Percentiles rank a stretch among this genome's conserved stretches.
phyloP scores from a whole-genome alignment of 2,329 filamentous ascomycete genomes.

The Fusarium sp. region DNA sequence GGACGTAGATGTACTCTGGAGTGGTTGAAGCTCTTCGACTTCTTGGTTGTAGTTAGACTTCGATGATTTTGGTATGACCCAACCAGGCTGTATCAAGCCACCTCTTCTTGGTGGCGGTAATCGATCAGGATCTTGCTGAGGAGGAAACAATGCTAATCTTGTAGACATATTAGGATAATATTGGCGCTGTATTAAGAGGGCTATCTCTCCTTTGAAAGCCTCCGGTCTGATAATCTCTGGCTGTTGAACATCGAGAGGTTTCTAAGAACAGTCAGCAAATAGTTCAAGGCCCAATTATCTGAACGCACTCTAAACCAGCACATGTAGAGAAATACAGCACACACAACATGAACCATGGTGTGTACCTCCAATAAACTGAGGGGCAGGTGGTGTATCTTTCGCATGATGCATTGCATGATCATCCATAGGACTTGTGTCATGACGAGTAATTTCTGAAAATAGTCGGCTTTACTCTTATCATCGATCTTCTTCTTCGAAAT shows the following conservation, averaged over 20 bases:
- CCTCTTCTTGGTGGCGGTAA: neutral
- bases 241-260: conserved; percentile 26
- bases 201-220: neutral
- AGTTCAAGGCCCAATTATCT: rapidly evolving
- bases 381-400: conserved; percentile 48
- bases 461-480: conserved; percentile 54
- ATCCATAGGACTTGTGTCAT: conserved; percentile 55
- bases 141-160: conserved; percentile 1
- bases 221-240: neutral
- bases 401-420: conserved; percentile 49
- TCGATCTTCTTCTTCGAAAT: conserved; percentile 39
- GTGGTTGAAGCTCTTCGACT: neutral
- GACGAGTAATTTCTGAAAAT: conserved; percentile 51
- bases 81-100: neutral
- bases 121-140: neutral
- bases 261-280: conserved; percentile 1
- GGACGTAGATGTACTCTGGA: neutral
- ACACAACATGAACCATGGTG: conserved; percentile 37
- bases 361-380: conserved; percentile 52
- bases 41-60: neutral
- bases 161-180: conserved; percentile 8
- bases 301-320: conserved; percentile 34
- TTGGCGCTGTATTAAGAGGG: neutral
- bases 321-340: conserved; percentile 32
- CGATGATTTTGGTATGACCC: neutral